These are phyloP conservation scores for Diaporthe sp. DNA, from an alignment of 2,329 filamentous ascomycete genomes.

Conservation along the genomic window DNA sequence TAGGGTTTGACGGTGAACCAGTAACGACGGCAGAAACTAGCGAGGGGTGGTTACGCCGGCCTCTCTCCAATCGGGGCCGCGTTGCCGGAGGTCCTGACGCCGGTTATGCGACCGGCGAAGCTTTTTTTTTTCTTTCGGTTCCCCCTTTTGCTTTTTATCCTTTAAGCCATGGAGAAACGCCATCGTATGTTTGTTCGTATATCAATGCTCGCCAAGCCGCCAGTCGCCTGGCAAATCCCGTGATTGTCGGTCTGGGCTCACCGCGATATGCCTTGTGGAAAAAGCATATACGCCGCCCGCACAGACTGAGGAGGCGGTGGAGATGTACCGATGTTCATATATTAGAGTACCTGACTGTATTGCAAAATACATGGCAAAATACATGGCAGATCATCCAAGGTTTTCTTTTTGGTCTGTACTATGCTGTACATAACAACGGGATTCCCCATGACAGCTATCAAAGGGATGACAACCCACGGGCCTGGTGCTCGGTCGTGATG, in stretches of 20 bases:
- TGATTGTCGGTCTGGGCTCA: neutral
- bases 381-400: slow-evolving; percentile 10
- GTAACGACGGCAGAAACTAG: neutral
- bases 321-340: neutral
- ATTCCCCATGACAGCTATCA: neutral
- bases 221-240: neutral
- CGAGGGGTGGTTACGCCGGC: neutral
- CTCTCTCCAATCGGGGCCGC: slow-evolving; percentile 9
- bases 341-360: neutral
- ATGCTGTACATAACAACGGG: slow-evolving; percentile 14
- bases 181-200: neutral
- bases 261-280: neutral
- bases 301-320: neutral
- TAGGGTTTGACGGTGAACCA: neutral
- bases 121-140: neutral
- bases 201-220: neutral
- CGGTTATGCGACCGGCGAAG: neutral
- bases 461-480: slow-evolving; percentile 9
- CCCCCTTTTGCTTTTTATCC: neutral
- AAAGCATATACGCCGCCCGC: neutral
- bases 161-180: neutral
- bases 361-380: neutral
- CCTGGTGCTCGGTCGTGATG: slow-evolving; percentile 15
- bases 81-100: neutral
- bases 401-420: neutral